Conservation (phyloP, 2,329 filamentous ascomycete species). For the Metarhizium guizhouense region DNA sequence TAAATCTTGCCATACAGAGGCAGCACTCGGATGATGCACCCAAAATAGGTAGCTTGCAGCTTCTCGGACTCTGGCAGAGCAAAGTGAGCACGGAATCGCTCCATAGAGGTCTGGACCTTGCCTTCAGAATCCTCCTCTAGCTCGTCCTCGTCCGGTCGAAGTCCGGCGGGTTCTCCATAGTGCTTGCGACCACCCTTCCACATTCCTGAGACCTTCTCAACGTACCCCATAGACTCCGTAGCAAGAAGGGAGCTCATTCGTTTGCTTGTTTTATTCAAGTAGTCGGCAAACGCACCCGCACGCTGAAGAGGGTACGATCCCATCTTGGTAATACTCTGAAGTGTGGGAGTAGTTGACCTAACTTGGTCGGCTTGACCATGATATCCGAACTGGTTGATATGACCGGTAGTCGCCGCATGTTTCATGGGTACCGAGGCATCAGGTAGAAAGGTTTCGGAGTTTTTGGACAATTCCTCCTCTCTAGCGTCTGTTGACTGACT, state of each 20-base stretch:
- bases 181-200: conserved; percentile 87
- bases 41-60: conserved; percentile 83
- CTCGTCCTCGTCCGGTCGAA: conserved; percentile 46
- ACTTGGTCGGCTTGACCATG: conserved; percentile 14
- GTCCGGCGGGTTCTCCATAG: conserved; percentile 57
- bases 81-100: conserved; percentile 85
- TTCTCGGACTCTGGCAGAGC: conserved; percentile 76
- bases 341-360: conserved; percentile 28
- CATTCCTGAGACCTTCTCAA: conserved; percentile 95
- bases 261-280: conserved; percentile 68
- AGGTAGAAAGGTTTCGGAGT: conserved; percentile 7
- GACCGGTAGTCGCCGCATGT: conserved; percentile 32
- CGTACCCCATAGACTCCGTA: conserved; percentile 89
- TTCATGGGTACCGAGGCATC: not conserved
- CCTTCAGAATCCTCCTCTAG: conserved; percentile 51
- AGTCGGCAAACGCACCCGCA: conserved; percentile 72
- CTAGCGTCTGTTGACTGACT: conserved; percentile 18
- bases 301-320: conserved; percentile 75
- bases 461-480: conserved; percentile 9
- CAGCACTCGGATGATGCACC: conserved; percentile 80
- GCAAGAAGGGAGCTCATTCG: conserved; percentile 76
- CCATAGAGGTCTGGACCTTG: conserved; percentile 57
- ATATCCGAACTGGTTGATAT: conserved; percentile 19
- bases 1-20: conserved; percentile 97
- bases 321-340: conserved; percentile 47